Evolutionary conservation across 805 yeast species (phyloP).

Genomic region (Wickerhamomyces chambardii): DNA sequence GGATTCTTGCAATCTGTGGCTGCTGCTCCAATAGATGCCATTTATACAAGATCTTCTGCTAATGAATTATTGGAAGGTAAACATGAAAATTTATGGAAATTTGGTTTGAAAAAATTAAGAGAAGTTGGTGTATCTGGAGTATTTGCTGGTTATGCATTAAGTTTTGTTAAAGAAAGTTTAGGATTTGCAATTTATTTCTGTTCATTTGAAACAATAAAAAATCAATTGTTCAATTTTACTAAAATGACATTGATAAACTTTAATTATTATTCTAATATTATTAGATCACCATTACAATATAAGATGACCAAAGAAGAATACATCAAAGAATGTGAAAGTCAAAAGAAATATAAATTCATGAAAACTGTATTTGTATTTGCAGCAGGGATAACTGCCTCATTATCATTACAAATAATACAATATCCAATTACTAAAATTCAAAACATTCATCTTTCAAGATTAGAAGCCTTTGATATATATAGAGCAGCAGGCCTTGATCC

Average conservation of each 20-base stretch:
- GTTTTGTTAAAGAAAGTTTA: conserved; percentile 66
- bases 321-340: conserved; percentile 16
- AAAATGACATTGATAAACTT: conserved; percentile 34
- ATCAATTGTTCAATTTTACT: conserved; percentile 46
- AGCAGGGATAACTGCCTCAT: conserved; percentile 87
- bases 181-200: conserved; percentile 83
- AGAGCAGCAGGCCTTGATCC: conserved; percentile 14
- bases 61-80: conserved; percentile 63
- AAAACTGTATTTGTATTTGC: conserved; percentile 61
- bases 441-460: conserved; percentile 64
- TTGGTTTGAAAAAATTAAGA: conserved; percentile 56
- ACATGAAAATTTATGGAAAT: conserved; percentile 69
- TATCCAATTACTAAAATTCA: conserved; percentile 80
- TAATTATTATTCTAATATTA: conserved; percentile 27
- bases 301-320: conserved; percentile 12
- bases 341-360: conserved; percentile 30
- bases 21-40: conserved; percentile 92
- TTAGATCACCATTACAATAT: conserved; percentile 16
- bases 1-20: conserved; percentile 85
- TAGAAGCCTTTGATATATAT: conserved; percentile 71
- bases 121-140: conserved; percentile 79
- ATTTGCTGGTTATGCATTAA: conserved; percentile 81
- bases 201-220: conserved; percentile 72
- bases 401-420: conserved; percentile 66
- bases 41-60: conserved; percentile 72